These are phyloP conservation scores for Pichia norvegensis DNA, from an alignment of 1,139 yeast species.

Conservation along the genomic window DNA sequence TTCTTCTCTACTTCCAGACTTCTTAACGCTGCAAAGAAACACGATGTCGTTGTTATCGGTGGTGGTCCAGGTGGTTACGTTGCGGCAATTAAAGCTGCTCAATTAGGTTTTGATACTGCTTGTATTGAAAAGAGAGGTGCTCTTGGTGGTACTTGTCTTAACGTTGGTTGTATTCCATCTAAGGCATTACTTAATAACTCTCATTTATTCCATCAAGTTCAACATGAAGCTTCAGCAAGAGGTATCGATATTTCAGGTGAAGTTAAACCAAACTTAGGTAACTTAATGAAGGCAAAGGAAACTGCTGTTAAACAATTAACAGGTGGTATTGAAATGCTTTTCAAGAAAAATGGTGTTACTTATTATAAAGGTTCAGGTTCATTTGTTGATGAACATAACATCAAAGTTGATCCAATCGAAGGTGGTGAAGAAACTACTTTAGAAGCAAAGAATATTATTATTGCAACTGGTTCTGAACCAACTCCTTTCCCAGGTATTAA, in stretches of 20 bases:
- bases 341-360: constrained; percentile 91
- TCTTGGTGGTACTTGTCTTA: constrained; percentile 96
- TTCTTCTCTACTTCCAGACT: constrained; percentile 26
- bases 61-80: constrained; percentile 99
- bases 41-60: constrained; percentile 91
- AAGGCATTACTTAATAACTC: constrained; percentile 93
- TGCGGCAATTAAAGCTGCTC: constrained; percentile 98
- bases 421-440: constrained; percentile 65
- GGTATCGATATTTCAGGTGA: constrained; percentile 82
- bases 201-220: constrained; percentile 81
- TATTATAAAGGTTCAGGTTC: constrained; percentile 93
- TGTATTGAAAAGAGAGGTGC: constrained; percentile 95
- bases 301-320: constrained; percentile 84
- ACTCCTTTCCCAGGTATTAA: constrained; percentile 98
- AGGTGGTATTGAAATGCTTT: constrained; percentile 86
- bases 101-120: constrained; percentile 87
- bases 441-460: constrained; percentile 78
- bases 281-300: constrained; percentile 89
- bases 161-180: constrained; percentile 98
- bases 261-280: constrained; percentile 63
- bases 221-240: constrained; percentile 74
- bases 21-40: constrained; percentile 40
- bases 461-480: constrained; percentile 98
- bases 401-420: constrained; percentile 80
- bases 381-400: constrained; percentile 70